Evolutionary conservation across 1,139 yeast species (phyloP).

Genomic region (Taphrina confusa): DNA sequence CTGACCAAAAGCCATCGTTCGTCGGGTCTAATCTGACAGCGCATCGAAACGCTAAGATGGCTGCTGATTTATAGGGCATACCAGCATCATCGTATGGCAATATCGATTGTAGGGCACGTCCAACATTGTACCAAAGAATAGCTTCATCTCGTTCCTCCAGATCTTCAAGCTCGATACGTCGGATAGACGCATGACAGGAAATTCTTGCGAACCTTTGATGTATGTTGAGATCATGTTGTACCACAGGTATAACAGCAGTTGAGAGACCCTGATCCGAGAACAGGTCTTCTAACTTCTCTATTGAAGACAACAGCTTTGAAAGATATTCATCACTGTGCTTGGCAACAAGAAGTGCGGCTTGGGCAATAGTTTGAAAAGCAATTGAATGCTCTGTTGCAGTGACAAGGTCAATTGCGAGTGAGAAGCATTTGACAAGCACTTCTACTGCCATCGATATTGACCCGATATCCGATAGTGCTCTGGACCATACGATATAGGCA

Average conservation of each 20-base stretch:
- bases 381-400: constrained; percentile 30
- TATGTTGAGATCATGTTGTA: background rate
- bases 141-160: constrained; percentile 7
- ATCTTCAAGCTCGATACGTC: background rate
- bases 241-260: background rate
- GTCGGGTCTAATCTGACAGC: constrained; percentile 71
- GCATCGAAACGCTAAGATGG: constrained; percentile 53
- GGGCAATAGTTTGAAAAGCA: background rate
- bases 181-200: background rate
- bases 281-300: background rate
- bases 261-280: background rate
- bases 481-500: constrained; percentile 58
- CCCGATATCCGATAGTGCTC: constrained; percentile 58
- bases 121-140: constrained; percentile 16
- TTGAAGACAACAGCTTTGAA: background rate
- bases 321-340: background rate
- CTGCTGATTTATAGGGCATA: background rate
- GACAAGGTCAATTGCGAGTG: constrained; percentile 37
- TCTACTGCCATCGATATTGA: constrained; percentile 65
- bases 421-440: constrained; percentile 52
- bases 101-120: constrained; percentile 48
- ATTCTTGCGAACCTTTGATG: background rate
- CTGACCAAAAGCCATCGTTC: constrained; percentile 76
- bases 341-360: constrained; percentile 13
- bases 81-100: background rate